Evolutionary conservation across 2,329 filamentous ascomycete species (phyloP).

Genomic region (Cephalotrichum gorgonifer): DNA sequence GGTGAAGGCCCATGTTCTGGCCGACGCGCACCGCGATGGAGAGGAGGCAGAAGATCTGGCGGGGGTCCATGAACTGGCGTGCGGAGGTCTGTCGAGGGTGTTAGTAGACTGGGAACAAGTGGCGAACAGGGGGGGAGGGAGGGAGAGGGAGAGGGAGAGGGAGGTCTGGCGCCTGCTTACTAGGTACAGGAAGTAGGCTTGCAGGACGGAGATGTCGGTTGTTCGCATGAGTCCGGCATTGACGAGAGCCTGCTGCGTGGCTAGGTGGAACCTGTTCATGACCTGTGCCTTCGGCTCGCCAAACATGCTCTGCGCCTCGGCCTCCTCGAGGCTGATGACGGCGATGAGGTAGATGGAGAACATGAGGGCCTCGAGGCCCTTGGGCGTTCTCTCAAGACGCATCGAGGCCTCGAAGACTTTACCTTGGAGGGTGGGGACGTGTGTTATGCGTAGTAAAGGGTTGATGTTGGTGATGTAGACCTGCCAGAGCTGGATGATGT

Average conservation of each 20-base stretch:
- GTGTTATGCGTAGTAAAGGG: constrained; percentile 57
- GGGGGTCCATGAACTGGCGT: constrained; percentile 48
- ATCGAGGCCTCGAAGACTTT: constrained; percentile 52
- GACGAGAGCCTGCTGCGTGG: constrained; percentile 53
- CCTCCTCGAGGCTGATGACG: constrained; percentile 45
- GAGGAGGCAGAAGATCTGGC: constrained; percentile 36
- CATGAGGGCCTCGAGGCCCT: constrained; percentile 55
- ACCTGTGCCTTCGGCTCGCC: constrained; percentile 40
- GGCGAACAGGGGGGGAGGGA: background rate
- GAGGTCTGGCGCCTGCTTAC: constrained; percentile 39
- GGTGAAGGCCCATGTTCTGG: constrained; percentile 58
- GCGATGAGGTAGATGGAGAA: constrained; percentile 55
- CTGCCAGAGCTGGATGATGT: constrained; percentile 58
- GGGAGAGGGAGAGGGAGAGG: background rate
- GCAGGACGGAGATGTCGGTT: constrained; percentile 53
- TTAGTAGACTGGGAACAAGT: background rate
- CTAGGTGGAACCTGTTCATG: constrained; percentile 42
- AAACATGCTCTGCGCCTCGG: constrained; percentile 43
- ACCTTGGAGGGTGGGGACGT: constrained; percentile 54
- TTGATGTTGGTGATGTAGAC: constrained; percentile 61
- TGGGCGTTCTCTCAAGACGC: constrained; percentile 40
- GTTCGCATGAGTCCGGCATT: constrained; percentile 58
- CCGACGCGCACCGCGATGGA: constrained; percentile 58
- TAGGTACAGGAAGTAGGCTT: constrained; percentile 58
- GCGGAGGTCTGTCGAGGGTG: constrained; percentile 22